Evolutionary conservation across 2,329 filamentous ascomycete genomes (phyloP).

Genomic region (Aspergillus piperis): DNA sequence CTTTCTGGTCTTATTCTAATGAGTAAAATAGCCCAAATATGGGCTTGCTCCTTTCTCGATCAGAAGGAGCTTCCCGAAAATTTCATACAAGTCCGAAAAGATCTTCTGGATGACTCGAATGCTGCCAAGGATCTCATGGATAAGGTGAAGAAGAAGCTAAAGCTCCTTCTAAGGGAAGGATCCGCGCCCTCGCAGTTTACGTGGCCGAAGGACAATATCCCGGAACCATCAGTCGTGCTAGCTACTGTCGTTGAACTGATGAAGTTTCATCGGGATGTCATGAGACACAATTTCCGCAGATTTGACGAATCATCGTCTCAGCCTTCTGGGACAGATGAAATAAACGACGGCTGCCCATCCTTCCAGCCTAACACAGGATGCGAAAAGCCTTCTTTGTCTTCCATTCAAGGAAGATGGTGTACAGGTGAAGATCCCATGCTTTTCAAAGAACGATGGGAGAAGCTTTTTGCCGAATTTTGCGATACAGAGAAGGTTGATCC

Average conservation of each 20-base stretch:
- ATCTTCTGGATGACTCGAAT: slow-evolving; percentile 94
- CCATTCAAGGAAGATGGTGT: slow-evolving; percentile 90
- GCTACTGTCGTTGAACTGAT: slow-evolving; percentile 90
- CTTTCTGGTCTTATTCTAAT: slow-evolving; percentile 15
- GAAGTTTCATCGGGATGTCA: slow-evolving; percentile 94
- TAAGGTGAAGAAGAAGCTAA: slow-evolving; percentile 99
- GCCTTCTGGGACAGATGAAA: not conserved
- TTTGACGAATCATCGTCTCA: slow-evolving; percentile 58
- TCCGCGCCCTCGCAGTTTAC: slow-evolving; percentile 93
- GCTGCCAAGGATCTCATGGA: slow-evolving; percentile 99
- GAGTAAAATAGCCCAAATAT: slow-evolving; percentile 72
- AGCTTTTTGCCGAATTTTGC: slow-evolving; percentile 93
- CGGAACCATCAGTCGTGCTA: slow-evolving; percentile 91
- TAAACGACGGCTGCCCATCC: slow-evolving; percentile 6
- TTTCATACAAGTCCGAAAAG: slow-evolving; percentile 88
- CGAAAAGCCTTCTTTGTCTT: slow-evolving; percentile 59
- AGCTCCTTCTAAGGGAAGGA: slow-evolving; percentile 87
- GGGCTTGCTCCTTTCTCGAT: slow-evolving; percentile 84
- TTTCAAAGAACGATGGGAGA: slow-evolving; percentile 97
- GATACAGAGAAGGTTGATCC: slow-evolving; percentile 98
- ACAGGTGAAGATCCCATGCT: slow-evolving; percentile 92
- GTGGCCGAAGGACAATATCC: slow-evolving; percentile 91
- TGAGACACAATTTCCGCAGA: slow-evolving; percentile 90
- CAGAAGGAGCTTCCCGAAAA: slow-evolving; percentile 82
- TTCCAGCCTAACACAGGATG: slow-evolving; percentile 20